A percentile compares a stretch with the other conserved stretches of the same genome.
Conservation (phyloP, 208 protist genomes). For the Sergeia podlipaevii region DNA sequence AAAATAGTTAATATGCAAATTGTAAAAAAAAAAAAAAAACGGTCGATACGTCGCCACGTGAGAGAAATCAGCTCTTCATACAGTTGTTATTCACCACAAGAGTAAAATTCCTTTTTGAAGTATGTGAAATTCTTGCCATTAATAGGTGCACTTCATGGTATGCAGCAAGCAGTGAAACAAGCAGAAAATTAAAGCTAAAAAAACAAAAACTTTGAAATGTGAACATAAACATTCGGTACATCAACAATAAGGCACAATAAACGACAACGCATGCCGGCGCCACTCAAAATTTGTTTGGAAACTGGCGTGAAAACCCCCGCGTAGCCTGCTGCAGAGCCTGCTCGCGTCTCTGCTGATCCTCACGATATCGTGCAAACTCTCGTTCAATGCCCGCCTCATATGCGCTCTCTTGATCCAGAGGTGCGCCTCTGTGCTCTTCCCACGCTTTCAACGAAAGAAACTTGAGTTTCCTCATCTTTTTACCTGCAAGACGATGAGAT, state of each 20-base stretch:
- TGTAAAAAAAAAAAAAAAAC: slow-evolving; percentile 9
- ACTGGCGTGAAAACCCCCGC: slow-evolving; percentile 2
- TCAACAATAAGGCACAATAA: too few species aligned
- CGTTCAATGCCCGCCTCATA: slow-evolving; percentile 37
- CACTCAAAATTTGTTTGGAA: too few species aligned
- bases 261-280: too few species aligned
- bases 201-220: too few species aligned
- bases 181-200: too few species aligned
- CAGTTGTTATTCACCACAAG: too few species aligned
- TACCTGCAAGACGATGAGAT: slow-evolving; percentile 42
- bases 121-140: too few species aligned
- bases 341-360: slow-evolving; percentile 59
- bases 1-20: neutral
- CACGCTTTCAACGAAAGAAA: slow-evolving; percentile 71
- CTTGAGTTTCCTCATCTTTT: slow-evolving; percentile 75
- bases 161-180: too few species aligned
- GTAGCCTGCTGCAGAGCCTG: slow-evolving; percentile 12
- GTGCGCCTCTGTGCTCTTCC: slow-evolving; percentile 64
- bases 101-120: neutral
- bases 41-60: neutral
- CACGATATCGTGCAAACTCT: slow-evolving; percentile 62
- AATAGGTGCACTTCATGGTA: too few species aligned
- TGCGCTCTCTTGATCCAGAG: slow-evolving; percentile 55
- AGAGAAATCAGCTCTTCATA: too few species aligned
- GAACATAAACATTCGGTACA: too few species aligned